A percentile compares a stretch with the other conserved stretches of the same genome.
phyloP scores from a whole-genome alignment of 2,329 filamentous ascomycete genomes.

The Endoconidiophora polonica region DNA sequence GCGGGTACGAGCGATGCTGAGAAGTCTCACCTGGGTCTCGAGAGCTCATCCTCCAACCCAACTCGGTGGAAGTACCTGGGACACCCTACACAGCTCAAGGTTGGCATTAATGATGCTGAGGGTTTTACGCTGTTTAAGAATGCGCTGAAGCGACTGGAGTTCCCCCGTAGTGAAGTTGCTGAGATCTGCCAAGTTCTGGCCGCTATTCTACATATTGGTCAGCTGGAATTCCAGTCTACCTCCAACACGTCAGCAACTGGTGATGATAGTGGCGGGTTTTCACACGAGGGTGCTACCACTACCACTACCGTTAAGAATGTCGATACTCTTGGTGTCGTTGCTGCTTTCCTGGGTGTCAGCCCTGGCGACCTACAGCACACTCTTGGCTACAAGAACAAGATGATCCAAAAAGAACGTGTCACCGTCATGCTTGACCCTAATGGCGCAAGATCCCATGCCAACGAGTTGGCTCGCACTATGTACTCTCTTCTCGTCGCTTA shows the following conservation, averaged over 20 bases:
- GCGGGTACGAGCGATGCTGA: slow-evolving; percentile 83
- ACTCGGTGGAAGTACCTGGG: slow-evolving; percentile 94
- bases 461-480: slow-evolving; percentile 81
- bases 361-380: slow-evolving; percentile 70
- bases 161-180: slow-evolving; percentile 81
- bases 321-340: slow-evolving; percentile 69
- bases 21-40: slow-evolving; percentile 62
- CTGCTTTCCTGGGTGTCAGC: slow-evolving; percentile 84
- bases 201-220: slow-evolving; percentile 88
- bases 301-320: slow-evolving; percentile 86
- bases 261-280: slow-evolving; percentile 91
- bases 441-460: slow-evolving; percentile 78
- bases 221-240: slow-evolving; percentile 79
- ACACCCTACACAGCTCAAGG: slow-evolving; percentile 89
- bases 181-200: slow-evolving; percentile 93
- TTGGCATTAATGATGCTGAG: slow-evolving; percentile 88
- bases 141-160: slow-evolving; percentile 82
- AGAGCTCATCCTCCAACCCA: slow-evolving; percentile 33
- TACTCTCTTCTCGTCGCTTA: slow-evolving; percentile 91
- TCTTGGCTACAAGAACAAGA: slow-evolving; percentile 91
- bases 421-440: slow-evolving; percentile 93
- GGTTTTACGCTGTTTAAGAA: slow-evolving; percentile 98
- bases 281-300: slow-evolving; percentile 78
- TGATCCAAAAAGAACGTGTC: slow-evolving; percentile 88
- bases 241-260: slow-evolving; percentile 61